These are phyloP conservation scores for Hepatocystis sp. DNA, from an alignment of 169 alveolate species.

Conservation along the genomic window DNA sequence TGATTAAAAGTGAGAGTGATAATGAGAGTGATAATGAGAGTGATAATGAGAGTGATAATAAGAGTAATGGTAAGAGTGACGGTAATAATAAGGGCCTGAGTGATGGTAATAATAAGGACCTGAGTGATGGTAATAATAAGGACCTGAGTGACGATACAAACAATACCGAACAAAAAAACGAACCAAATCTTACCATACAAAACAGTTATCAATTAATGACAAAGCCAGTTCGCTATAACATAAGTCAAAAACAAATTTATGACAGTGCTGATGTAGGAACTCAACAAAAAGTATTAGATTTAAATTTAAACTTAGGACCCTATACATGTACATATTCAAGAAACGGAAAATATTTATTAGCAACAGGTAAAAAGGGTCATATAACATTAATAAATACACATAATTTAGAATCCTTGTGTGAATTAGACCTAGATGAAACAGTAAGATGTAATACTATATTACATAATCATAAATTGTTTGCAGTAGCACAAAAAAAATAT, in stretches of 20 bases:
- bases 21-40: not conserved
- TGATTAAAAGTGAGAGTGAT: not conserved
- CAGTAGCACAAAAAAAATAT: slow-evolving; percentile 95
- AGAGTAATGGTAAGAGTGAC: too few relatives aligned
- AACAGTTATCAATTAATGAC: not conserved
- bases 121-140: too few relatives aligned
- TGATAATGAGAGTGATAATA: too few relatives aligned
- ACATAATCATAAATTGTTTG: slow-evolving; percentile 94
- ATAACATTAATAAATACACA: slow-evolving; percentile 90
- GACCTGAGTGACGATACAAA: not conserved
- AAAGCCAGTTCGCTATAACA: not conserved
- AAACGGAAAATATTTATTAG: slow-evolving; percentile 92
- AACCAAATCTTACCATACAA: not conserved
- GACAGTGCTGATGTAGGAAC: slow-evolving; percentile 70
- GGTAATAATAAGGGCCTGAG: too few relatives aligned
- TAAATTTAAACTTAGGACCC: slow-evolving; percentile 89
- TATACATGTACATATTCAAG: slow-evolving; percentile 91
- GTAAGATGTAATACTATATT: slow-evolving; percentile 84
- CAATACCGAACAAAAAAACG: not conserved
- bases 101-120: too few relatives aligned
- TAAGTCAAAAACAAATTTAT: slow-evolving; percentile 38
- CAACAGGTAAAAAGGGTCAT: slow-evolving; percentile 96
- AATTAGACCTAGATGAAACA: slow-evolving; percentile 77
- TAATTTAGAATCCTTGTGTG: slow-evolving; percentile 80
- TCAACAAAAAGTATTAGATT: slow-evolving; percentile 52